Percentiles rank a stretch among this genome's conserved stretches.
Conservation (phyloP, 768 basidiomycete species). For the Tulasnella sp. region DNA sequence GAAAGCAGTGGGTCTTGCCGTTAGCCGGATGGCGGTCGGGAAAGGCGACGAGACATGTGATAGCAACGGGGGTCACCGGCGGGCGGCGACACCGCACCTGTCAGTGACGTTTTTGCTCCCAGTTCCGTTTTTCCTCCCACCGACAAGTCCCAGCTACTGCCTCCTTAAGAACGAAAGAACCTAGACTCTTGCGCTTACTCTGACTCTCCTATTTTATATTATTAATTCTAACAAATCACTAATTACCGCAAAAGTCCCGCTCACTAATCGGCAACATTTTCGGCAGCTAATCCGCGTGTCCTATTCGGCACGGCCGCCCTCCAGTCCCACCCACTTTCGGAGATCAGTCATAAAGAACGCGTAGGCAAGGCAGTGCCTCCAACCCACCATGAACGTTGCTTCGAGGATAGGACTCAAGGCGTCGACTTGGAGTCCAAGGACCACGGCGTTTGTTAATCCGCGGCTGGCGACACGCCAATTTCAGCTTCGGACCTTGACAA, state of each 20-base stretch:
- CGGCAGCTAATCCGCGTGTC: slow-evolving; percentile 4
- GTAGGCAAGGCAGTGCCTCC: neutral
- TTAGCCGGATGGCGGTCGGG: neutral
- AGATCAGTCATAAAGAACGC: neutral
- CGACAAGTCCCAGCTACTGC: neutral
- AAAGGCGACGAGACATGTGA: neutral
- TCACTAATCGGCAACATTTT: neutral
- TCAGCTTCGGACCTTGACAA: neutral
- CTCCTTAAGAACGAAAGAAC: neutral
- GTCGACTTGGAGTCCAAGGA: neutral
- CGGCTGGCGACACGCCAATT: neutral
- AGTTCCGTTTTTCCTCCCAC: neutral
- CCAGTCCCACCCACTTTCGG: neutral
- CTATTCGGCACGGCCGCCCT: neutral
- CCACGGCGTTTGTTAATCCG: neutral
- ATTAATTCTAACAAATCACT: neutral
- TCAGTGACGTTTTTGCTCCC: slow-evolving; percentile 1
- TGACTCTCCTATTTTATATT: neutral
- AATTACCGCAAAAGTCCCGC: neutral
- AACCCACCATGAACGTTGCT: neutral
- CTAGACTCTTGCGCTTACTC: neutral
- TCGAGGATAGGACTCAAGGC: neutral
- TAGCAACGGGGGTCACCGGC: slow-evolving; percentile 1
- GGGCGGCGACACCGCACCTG: neutral
- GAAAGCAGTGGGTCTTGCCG: neutral